Evolutionary conservation across 345 rosid species (phyloP).

Genomic region (Salix caprea): DNA sequence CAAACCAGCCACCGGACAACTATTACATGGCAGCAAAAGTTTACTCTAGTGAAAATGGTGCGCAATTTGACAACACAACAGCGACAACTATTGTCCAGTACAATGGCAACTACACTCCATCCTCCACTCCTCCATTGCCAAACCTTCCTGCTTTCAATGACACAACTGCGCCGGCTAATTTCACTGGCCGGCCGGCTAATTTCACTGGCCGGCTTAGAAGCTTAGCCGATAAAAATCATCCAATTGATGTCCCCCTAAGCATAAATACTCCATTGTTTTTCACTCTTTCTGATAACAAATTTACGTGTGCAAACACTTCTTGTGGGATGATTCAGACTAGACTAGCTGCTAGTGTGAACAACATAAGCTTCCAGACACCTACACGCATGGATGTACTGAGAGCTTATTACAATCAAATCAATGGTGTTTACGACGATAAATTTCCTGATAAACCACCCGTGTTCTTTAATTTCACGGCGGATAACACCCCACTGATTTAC

Average conservation of each 20-base stretch:
- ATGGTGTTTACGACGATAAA: constrained; percentile 26
- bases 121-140: constrained; percentile 27
- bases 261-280: constrained; percentile 30
- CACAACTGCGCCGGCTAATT: constrained; percentile 26
- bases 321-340: constrained; percentile 27
- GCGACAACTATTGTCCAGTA: constrained; percentile 41
- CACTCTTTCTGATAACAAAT: constrained; percentile 35
- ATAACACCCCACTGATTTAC: constrained; percentile 13
- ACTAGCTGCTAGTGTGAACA: constrained; percentile 41
- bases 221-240: constrained; percentile 18
- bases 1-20: constrained; percentile 30
- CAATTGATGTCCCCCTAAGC: constrained; percentile 32
- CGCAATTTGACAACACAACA: constrained; percentile 29
- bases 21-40: constrained; percentile 58
- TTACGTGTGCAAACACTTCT: constrained; percentile 24
- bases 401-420: constrained; percentile 33
- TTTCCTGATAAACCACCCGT: constrained; percentile 50
- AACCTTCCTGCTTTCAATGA: constrained; percentile 40
- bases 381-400: constrained; percentile 33
- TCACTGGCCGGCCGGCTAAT: constrained; percentile 14
- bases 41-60: constrained; percentile 16
- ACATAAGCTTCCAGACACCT: constrained; percentile 35
- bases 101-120: constrained; percentile 11
- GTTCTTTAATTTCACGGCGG: constrained; percentile 44
- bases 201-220: constrained; percentile 28